Evolutionary conservation across 208 protist genomes (phyloP).

Genomic region (Leishmania amazonensis): DNA sequence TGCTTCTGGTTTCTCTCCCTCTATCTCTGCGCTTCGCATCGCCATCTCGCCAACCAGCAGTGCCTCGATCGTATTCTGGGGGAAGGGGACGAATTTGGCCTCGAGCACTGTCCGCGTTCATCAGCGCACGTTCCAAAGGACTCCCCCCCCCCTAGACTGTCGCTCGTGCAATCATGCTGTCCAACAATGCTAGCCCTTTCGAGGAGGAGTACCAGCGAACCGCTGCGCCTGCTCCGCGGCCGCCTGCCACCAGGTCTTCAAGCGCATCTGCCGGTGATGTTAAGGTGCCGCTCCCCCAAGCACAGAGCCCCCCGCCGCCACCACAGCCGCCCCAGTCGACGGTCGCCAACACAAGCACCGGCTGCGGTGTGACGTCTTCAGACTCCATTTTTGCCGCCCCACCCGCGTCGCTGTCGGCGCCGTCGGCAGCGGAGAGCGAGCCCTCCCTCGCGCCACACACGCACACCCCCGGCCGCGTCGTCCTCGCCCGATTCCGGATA

Average conservation of each 20-base stretch:
- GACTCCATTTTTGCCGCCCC: not conserved
- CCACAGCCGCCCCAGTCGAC: not conserved
- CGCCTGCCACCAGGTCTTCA: not conserved
- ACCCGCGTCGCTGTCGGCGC: slow-evolving; percentile 1
- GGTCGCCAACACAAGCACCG: not conserved
- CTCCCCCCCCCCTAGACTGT: not conserved
- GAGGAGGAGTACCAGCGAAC: slow-evolving; percentile 33
- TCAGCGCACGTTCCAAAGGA: not conserved
- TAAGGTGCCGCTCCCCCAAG: not conserved
- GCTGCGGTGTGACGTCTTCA: not conserved
- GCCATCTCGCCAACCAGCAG: not conserved
- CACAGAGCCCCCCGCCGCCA: not conserved
- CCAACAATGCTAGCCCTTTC: slow-evolving; percentile 22
- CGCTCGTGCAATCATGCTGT: slow-evolving; percentile 18
- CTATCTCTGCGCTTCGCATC: not conserved
- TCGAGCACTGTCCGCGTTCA: not conserved
- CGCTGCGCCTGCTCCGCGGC: not conserved
- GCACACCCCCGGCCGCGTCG: slow-evolving; percentile 19
- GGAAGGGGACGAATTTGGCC: not conserved
- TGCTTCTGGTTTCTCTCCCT: not conserved
- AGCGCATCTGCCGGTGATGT: slow-evolving; percentile 1
- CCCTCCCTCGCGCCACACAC: slow-evolving; percentile 9
- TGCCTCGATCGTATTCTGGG: not conserved
- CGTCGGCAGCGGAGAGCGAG: slow-evolving; percentile 8
- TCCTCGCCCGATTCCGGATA: slow-evolving; percentile 54